Evolutionary conservation across 1,284 basidiomycete species (phyloP).

Genomic region (Grifola frondosa): DNA sequence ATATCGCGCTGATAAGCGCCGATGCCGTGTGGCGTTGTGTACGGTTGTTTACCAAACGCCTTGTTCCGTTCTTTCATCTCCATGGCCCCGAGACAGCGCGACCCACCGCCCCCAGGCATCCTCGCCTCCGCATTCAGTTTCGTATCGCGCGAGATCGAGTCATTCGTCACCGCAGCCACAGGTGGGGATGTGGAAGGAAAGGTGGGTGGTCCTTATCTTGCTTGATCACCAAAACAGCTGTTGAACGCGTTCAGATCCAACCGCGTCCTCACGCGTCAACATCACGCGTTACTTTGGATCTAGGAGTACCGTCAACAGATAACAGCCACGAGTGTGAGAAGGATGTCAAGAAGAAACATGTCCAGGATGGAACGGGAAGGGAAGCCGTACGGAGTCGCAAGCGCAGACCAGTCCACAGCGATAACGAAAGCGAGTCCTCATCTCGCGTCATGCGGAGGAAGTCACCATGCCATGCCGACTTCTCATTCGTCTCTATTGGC

Average conservation of each 20-base stretch:
- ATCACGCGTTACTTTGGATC: slow-evolving; percentile 27
- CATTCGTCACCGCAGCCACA: slow-evolving; percentile 66
- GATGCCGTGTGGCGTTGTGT: slow-evolving; percentile 18
- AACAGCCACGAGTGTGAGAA: slow-evolving; percentile 10
- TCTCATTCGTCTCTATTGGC: too few relatives aligned
- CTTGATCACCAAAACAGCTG: slow-evolving; percentile 5
- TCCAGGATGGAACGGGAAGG: slow-evolving; percentile 18
- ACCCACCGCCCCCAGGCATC: slow-evolving; percentile 39
- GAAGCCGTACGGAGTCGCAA: slow-evolving; percentile 17
- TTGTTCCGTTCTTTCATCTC: slow-evolving; percentile 19
- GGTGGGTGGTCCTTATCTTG: slow-evolving; percentile 8
- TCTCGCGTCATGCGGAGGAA: slow-evolving; percentile 12
- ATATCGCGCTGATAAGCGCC: not conserved
- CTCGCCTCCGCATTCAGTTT: slow-evolving; percentile 66
- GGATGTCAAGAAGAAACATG: slow-evolving; percentile 13
- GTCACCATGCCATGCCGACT: too few relatives aligned
- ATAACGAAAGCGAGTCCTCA: slow-evolving; percentile 10
- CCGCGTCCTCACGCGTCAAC: slow-evolving; percentile 28
- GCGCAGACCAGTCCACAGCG: slow-evolving; percentile 11
- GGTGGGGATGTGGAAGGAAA: slow-evolving; percentile 34
- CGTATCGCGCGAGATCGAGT: slow-evolving; percentile 68
- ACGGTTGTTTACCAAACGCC: slow-evolving; percentile 16
- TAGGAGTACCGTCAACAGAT: too few relatives aligned
- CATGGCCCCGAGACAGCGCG: slow-evolving; percentile 22
- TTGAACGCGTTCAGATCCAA: slow-evolving; percentile 10